These are phyloP conservation scores for Marasmius fiardii DNA, from an alignment of 1,284 basidiomycete genomes.

Conservation along the genomic window DNA sequence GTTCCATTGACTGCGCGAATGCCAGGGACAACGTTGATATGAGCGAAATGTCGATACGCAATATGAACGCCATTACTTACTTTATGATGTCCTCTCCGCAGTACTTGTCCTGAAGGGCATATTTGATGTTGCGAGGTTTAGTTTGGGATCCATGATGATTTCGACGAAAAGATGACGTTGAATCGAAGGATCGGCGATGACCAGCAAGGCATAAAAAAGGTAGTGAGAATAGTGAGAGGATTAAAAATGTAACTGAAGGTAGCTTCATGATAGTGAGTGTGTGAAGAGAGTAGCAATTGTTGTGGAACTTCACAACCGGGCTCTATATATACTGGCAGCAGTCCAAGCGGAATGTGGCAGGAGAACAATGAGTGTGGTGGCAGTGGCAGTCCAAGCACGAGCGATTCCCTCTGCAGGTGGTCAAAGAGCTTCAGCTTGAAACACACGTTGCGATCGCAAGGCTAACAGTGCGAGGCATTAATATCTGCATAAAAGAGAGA, in stretches of 20 bases:
- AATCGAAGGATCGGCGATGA: not conserved
- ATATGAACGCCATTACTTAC: constrained; percentile 12
- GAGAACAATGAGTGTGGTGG: no score
- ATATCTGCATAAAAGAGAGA: not conserved
- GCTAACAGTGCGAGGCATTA: not conserved
- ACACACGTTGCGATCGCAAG: not conserved
- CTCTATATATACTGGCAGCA: no score
- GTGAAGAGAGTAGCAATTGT: not conserved
- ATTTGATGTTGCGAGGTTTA: constrained; percentile 18
- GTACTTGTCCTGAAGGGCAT: constrained; percentile 34
- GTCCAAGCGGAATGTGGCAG: no score
- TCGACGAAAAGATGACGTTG: constrained; percentile 3
- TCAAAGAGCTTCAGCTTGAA: not conserved
- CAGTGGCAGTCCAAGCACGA: no score
- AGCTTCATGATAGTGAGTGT: not conserved
- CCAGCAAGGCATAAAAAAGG: constrained; percentile 3
- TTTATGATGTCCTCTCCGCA: constrained; percentile 36
- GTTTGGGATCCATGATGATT: constrained; percentile 14
- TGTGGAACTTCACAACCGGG: not conserved
- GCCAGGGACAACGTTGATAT: not conserved
- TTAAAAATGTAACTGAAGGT: not conserved
- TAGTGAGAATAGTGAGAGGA: not conserved
- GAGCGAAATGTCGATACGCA: not conserved
- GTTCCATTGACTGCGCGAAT: constrained; percentile 25
- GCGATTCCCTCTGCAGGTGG: no score